Evolutionary conservation across 495 filamentous ascomycete genomes (phyloP).

Genomic region (Parachaetomium inaequale): DNA sequence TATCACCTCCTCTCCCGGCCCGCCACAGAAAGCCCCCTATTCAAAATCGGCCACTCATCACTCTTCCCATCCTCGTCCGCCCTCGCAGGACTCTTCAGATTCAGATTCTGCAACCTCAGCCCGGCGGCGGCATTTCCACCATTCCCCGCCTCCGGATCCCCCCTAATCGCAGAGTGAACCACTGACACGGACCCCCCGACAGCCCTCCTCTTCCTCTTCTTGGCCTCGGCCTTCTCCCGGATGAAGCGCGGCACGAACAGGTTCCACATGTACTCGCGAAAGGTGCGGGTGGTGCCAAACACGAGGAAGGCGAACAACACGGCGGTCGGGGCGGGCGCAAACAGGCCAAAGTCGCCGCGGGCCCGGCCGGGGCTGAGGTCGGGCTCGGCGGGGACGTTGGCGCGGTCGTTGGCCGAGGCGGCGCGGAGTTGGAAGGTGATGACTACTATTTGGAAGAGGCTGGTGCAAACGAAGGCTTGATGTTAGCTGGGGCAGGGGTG

Average conservation of each 20-base stretch:
- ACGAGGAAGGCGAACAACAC: conserved; percentile 40
- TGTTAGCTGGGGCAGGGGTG: neutral
- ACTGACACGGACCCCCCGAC: neutral
- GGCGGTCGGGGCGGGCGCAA: conserved; percentile 42
- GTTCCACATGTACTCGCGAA: conserved; percentile 28
- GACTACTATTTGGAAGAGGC: conserved; percentile 42
- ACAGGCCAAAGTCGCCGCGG: conserved; percentile 40
- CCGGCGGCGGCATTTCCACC: neutral
- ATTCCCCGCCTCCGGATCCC: neutral
- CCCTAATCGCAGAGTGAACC: neutral
- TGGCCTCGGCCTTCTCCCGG: conserved; percentile 10
- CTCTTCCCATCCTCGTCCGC: conserved; percentile 8
- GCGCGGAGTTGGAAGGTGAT: conserved; percentile 42
- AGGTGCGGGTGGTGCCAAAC: conserved; percentile 42
- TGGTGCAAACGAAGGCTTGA: neutral
- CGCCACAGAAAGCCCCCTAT: neutral
- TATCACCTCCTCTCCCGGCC: neutral
- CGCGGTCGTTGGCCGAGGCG: conserved; percentile 31
- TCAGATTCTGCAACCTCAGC: conserved; percentile 1
- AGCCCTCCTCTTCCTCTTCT: neutral
- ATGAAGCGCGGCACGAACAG: conserved; percentile 14
- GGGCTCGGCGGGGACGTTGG: conserved; percentile 33
- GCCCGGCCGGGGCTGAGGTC: conserved; percentile 37
- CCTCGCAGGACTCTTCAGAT: neutral
- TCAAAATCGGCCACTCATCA: conserved; percentile 20